Base-by-base conservation (phyloP, 495 filamentous ascomycete genomes). In the Penicillium simplicissimum region DNA sequence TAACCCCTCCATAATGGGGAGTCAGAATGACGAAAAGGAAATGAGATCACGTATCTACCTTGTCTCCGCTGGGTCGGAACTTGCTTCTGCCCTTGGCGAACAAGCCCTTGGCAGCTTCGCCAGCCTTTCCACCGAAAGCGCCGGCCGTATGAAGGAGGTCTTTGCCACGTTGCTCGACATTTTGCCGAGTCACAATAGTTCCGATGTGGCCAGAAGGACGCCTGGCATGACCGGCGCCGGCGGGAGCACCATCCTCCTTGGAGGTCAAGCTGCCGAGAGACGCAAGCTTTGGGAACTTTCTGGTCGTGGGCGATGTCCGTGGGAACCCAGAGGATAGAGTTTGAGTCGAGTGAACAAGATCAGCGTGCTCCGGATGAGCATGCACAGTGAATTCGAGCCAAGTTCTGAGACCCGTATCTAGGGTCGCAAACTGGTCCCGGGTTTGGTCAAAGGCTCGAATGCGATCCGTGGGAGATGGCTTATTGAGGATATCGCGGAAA, bases 41-140 rank as follows among this genome's bases (percentile, higher is more conserved):
- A 78, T 71, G 76, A 82, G 76, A 81, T 84, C 64, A 82, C 76
- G 76, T 72, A 84, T 91, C 89, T 87, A 91, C 91, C 89, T 94
- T 95, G 69, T 93, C 77, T 65, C 88, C 87, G 40, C 68, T 62
- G 28, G 80, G 80, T 62, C 85, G 84, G 69, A 95, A 85, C 72
- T 90, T 93, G 74, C 83, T 95, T 74, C 87, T 90, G 38, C 93
- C 92, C 70, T 94, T 95, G 59, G 87, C 89, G 72, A 97, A 88
- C 54, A 96, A 71, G 34, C 91, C 92, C 76, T 95, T 96, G 13
- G 92, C 91, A 23, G 90, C 89, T 66, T 88, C 89, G 31, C 82
- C 83, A 23, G 84, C 88, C 68, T 88, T 89, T 19, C 88, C 88
- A 62, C 88, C 85, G 59, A 90, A 77, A 4, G 85, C 76, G 8